A percentile compares a stretch with the other conserved stretches of the same genome.
These are phyloP conservation scores for Westerdykella sp. DNA, from an alignment of 2,329 filamentous ascomycete genomes.

Conservation along the genomic window DNA sequence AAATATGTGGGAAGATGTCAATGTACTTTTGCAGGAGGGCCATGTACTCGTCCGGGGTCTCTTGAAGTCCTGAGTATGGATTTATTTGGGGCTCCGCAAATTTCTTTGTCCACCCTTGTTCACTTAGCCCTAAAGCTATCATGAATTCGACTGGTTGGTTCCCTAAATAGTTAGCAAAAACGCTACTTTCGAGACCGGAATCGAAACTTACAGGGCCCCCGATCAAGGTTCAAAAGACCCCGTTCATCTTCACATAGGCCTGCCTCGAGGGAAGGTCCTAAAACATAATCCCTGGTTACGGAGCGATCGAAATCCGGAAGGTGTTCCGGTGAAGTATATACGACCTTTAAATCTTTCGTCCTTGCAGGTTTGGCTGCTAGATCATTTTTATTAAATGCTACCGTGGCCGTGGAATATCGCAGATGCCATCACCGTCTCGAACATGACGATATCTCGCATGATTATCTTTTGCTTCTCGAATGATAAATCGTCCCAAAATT, in stretches of 20 bases:
- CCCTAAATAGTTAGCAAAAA: conserved; percentile 3
- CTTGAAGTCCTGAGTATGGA: conserved; percentile 4
- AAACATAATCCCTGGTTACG: conserved; percentile 2
- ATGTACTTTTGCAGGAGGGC: conserved; percentile 1
- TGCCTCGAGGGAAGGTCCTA: conserved; percentile 3
- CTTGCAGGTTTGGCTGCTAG: conserved; percentile 1
- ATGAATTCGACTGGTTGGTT: conserved; percentile 2
- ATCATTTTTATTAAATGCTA: conserved; percentile 10
- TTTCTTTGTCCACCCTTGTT: conserved; percentile 3
- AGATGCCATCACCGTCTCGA: conserved; percentile 4
- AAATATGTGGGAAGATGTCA: not conserved
- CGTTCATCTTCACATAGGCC: conserved; percentile 4
- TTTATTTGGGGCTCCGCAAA: conserved; percentile 8
- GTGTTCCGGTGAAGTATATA: not conserved
- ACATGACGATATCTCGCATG: conserved; percentile 4
- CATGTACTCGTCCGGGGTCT: conserved; percentile 5
- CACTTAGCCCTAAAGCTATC: conserved; percentile 5
- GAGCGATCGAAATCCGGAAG: not conserved
- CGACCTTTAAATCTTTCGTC: not conserved
- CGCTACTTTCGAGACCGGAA: not conserved
- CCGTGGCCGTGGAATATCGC: conserved; percentile 5
- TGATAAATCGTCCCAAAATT: not conserved
- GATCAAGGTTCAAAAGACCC: conserved; percentile 3
- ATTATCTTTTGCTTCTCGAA: not conserved
- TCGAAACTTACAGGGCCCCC: conserved; percentile 7